Evolutionary conservation across 345 rosid species (phyloP).

Genomic region (Rubroshorea leprosula): DNA sequence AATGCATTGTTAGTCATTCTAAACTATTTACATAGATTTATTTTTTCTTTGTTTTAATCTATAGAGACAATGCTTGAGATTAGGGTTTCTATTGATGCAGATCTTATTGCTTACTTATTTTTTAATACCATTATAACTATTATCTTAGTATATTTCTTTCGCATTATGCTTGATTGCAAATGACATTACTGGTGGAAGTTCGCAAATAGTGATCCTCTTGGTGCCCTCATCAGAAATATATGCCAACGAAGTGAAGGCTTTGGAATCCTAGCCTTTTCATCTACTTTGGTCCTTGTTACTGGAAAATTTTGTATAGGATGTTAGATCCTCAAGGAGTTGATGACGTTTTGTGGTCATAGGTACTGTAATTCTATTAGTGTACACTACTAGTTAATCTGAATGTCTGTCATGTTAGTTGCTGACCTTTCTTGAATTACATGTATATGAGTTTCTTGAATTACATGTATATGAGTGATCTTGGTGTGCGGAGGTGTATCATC

Average conservation of each 20-base stretch:
- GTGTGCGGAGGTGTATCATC: not conserved
- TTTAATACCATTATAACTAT: not conserved
- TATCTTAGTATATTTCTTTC: not conserved
- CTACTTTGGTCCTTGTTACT: not conserved
- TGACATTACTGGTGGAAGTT: not conserved
- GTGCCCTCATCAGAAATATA: not conserved
- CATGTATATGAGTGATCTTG: conserved; percentile 3
- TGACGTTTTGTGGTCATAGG: not conserved
- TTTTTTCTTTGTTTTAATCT: conserved; percentile 22
- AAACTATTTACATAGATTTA: conserved; percentile 24
- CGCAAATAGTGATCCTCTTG: not conserved
- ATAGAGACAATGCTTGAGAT: conserved; percentile 15
- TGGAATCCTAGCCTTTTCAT: not conserved
- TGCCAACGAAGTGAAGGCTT: not conserved
- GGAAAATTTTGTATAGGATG: not conserved
- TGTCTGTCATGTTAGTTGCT: not conserved
- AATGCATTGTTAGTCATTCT: conserved; percentile 35
- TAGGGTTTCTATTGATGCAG: conserved; percentile 5
- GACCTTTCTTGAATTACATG: not conserved
- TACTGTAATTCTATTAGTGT: not conserved
- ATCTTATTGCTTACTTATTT: not conserved
- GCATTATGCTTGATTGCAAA: not conserved
- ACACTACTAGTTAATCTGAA: not conserved
- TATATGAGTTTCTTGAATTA: no score
- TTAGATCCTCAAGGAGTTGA: not conserved